Base-by-base conservation (phyloP, 495 filamentous ascomycete genomes). In the Amorphotheca resinae region DNA sequence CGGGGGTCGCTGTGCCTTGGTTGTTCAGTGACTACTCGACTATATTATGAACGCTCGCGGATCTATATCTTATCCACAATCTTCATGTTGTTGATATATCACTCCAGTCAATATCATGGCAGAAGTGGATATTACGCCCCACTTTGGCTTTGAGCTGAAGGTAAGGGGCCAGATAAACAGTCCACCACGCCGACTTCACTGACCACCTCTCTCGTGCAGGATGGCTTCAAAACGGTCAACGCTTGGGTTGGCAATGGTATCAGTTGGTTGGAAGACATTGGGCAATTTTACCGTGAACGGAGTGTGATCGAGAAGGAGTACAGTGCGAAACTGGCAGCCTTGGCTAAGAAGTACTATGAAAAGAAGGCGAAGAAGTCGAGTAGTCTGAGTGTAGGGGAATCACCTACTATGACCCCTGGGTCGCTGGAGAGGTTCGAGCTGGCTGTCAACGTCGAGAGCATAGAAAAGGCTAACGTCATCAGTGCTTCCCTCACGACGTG, bases 221-320 rank as follows among this genome's bases (percentile, higher is more conserved):
- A 98, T 78, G 79, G 79, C 52, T 95, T 95, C 69, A 95, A 91
- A 60, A 74, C 87, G 11, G 87, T 88, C 59, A 94, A 91, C 59
- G 71, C 72, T 57, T 98, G 93, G 89, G 84, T 93, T 31, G 70
- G 76, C 42, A 79, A 81, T 56, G 87, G 88, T 44, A 93, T 96
- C 56, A 65, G 76, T 38, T 96, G 87, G 87, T 77, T 99, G 36
- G 91, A 95, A 53, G 91, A 99, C 55, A 84, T 95, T 52, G 85
- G 96, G 63, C 79, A 82, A 56, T 99, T 95, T 65, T 99, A 95
- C 67, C 80, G 91, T 23, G 91, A 99, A 61, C 75, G 93, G 41
- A 86, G 85, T 50, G 76, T 59, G 14, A 94, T 96, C 57, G 91
- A 99, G 62, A 95, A 94, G 63, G 93, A 96, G 59, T 95, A 99